These are phyloP conservation scores for Pseudozyma thailandica DNA, from an alignment of 1,284 basidiomycete species.

Conservation along the genomic window DNA sequence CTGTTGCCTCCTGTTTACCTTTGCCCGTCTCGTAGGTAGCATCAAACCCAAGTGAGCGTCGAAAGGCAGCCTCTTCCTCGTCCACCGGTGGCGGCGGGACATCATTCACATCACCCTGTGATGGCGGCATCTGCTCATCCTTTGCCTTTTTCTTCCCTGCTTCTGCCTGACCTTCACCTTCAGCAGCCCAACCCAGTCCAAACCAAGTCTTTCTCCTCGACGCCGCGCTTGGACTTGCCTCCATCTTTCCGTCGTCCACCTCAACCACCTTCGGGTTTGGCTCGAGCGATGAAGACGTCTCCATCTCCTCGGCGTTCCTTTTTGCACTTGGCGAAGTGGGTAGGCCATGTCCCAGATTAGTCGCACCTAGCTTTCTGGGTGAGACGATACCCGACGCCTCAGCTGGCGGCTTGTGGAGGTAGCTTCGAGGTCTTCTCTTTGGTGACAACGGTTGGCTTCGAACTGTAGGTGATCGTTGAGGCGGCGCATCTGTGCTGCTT, in stretches of 20 bases:
- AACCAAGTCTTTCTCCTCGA: slow-evolving; percentile 45
- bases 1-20: background rate
- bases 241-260: background rate
- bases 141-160: background rate
- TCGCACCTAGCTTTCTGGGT: slow-evolving; percentile 18
- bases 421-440: slow-evolving; percentile 26
- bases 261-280: slow-evolving; percentile 5
- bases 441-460: slow-evolving; percentile 21
- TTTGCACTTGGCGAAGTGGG: slow-evolving; percentile 20
- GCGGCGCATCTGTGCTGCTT: background rate
- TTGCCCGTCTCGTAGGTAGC: slow-evolving; percentile 7
- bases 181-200: slow-evolving; percentile 26
- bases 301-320: slow-evolving; percentile 40
- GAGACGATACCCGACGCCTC: slow-evolving; percentile 27
- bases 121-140: slow-evolving; percentile 5
- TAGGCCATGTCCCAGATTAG: slow-evolving; percentile 20
- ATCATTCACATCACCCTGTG: background rate
- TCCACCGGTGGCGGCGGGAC: slow-evolving; percentile 46
- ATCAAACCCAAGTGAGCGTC: slow-evolving; percentile 35
- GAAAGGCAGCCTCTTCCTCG: slow-evolving; percentile 50
- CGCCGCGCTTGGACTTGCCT: slow-evolving; percentile 11
- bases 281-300: slow-evolving; percentile 17
- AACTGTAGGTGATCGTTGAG: background rate
- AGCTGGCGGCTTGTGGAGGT: slow-evolving; percentile 24
- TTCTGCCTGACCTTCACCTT: background rate